Evolutionary conservation across 441 rosid species (phyloP), one percentile per base, ranked within the genome.

Genomic region (Gossypium trilobum): DNA sequence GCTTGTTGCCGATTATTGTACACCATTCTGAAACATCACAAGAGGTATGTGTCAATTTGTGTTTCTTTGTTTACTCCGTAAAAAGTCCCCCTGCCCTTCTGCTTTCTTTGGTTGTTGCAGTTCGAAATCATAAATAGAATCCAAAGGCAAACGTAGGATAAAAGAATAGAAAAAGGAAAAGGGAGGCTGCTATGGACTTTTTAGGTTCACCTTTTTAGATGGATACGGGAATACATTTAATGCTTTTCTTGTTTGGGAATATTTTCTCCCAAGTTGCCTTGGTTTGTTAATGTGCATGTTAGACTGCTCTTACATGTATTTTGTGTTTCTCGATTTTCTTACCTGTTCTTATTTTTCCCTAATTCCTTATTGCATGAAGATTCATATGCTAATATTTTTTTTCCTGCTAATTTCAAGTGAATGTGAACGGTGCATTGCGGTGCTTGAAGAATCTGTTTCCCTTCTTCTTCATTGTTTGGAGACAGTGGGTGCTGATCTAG

Each of bases 21-120:
- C 76, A 85, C 97, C 6, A 83, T 86, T 78, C 74, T 94, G 80
- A 94, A 89, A 87, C 95, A 90, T 85, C 91, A 84, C 77, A 83
- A 84, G 81, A 85, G 92, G 98, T 90, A 78, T 75, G 39, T 70
- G 75, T 64, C 8, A 27, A 60, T 52, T 52, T 3, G 64, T 14
- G 25, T 64, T 52, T 70, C 54, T 48, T 44, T 10, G 14, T 63
- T 71, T 39, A 0, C 63, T 50, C 44, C 36, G 14, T 42, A 61
- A 42, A 59, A 46, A 9, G 16, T 14, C 3, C 16, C 17, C 55
- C 55, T 13, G 6, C 36, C 23, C 71, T 50, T 10, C 23, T 16
- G 48, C 5, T 9, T 58, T 58, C 62, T 57, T 39, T n/a, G 46
- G 19, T 1, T 64, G 51, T 72, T 44, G 72, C 29, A 27, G 66